Base-by-base conservation (phyloP, 2,329 filamentous ascomycete species). In the Chrysosporium queenslandicum region DNA sequence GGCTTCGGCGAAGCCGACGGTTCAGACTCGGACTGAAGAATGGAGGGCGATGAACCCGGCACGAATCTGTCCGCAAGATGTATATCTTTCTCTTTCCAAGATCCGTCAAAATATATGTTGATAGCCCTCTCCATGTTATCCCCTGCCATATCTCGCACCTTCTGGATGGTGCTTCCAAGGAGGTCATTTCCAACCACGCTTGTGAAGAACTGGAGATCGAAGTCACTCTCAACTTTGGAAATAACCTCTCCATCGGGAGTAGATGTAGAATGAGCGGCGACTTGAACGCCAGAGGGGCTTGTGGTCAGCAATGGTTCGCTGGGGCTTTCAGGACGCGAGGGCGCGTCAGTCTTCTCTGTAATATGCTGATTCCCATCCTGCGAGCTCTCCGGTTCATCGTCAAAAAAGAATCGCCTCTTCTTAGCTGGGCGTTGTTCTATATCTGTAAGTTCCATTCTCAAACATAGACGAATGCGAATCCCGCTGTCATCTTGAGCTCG, bases 31-130 rank as follows among this genome's bases (percentile, higher is more conserved):
- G 47, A 4, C 23, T 9, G 25, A 36, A 18, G 29, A 11, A 18
- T 29, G 2, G 25, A n/a, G n/a, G 3, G 11, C 4, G 16, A 16
- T 14, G 2, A 2, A 20, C 8, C 27, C 6, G 20, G 18, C 5
- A 23, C 20, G 11, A 11, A 12, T 6, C 18, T 11, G 29, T 23
- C 14, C 12, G 34, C 9, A n/a, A 1, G 7, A 18, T 16, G 30
- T 21, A 36, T n/a, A n/a, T n/a, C 11, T 18, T 61, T 58, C 11
- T 66, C 67, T 55, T 74, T 76, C 79, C 79, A 83, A 4, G 80
- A 81, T 20, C 80, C 80, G 60, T 84, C 80, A 34, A 82, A 73
- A 60, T 79, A 83, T 54, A 82, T 72, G 62, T 84, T 82, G 58
- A 84, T 78, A 41, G 81, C 80, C 59, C 73, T 71, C 61, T 83